Conservation (phyloP, 1,284 basidiomycete species). For the Tilletia horrida region DNA sequence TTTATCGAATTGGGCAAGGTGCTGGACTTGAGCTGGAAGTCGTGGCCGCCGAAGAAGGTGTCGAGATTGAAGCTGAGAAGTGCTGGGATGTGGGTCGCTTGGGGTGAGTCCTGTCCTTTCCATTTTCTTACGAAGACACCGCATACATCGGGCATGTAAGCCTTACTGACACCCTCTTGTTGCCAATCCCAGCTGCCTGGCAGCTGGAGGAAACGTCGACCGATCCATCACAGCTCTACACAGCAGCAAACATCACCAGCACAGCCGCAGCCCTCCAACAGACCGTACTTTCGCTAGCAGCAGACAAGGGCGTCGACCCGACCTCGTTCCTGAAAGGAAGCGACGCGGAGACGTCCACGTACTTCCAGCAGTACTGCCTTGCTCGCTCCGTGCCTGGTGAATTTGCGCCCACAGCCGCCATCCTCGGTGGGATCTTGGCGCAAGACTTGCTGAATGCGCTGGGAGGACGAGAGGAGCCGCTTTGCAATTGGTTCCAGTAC, state of each 20-base stretch:
- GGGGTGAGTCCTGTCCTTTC: constrained; percentile 62
- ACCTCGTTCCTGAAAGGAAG: neutral
- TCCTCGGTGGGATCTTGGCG: constrained; percentile 86
- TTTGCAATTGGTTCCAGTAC: constrained; percentile 87
- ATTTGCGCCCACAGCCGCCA: constrained; percentile 59
- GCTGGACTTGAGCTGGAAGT: constrained; percentile 65
- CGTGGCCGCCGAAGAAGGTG: constrained; percentile 68
- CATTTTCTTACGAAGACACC: neutral
- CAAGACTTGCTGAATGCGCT: constrained; percentile 92
- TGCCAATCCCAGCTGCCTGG: constrained; percentile 13
- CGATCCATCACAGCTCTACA: constrained; percentile 9
- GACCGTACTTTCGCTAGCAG: neutral
- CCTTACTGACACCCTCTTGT: constrained; percentile 13
- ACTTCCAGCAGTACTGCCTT: constrained; percentile 12
- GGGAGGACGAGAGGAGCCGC: constrained; percentile 81
- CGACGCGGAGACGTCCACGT: neutral
- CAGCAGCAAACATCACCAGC: neutral
- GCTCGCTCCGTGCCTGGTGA: constrained; percentile 18
- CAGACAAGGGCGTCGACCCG: constrained; percentile 8
- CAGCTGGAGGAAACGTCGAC: constrained; percentile 1
- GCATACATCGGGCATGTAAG: neutral
- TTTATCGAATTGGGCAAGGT: neutral
- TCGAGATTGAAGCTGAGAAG: constrained; percentile 64
- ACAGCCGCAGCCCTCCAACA: neutral
- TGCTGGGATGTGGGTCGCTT: constrained; percentile 64